A percentile compares a stretch with the other conserved stretches of the same genome.
These are phyloP conservation scores for Euphorbia celastroides DNA, from an alignment of 441 rosid genomes.

Conservation along the genomic window DNA sequence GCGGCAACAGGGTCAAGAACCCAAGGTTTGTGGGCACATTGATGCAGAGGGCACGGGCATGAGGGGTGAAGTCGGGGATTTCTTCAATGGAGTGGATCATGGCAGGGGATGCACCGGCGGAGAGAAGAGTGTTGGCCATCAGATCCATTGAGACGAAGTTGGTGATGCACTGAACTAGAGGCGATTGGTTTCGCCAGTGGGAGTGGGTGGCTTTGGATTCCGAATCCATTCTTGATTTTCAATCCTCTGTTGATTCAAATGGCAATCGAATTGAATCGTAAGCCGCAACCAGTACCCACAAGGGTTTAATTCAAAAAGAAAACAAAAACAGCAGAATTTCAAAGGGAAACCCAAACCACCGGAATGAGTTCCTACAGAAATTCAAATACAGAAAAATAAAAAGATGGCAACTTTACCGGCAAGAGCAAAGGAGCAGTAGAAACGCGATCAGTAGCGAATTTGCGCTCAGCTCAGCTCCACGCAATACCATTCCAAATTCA, in stretches of 20 bases:
- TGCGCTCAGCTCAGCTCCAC: too few relatives aligned
- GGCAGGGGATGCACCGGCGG: constrained; percentile 93
- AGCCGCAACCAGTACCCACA: too few relatives aligned
- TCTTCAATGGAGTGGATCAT: constrained; percentile 72
- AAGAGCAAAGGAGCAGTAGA: too few relatives aligned
- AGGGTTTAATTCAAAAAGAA: too few relatives aligned
- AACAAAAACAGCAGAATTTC: too few relatives aligned
- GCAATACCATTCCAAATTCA: too few relatives aligned
- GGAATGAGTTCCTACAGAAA: too few relatives aligned
- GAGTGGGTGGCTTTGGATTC: constrained; percentile 19
- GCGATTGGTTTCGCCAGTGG: constrained; percentile 48
- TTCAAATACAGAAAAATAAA: too few relatives aligned
- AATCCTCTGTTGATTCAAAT: neutral
- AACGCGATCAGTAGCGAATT: too few relatives aligned
- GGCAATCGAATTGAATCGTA: too few relatives aligned
- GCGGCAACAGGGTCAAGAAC: constrained; percentile 91
- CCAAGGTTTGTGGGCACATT: constrained; percentile 90
- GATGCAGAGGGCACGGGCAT: constrained; percentile 52
- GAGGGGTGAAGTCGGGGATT: constrained; percentile 78
- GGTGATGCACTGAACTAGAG: constrained; percentile 85
- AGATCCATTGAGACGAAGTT: constrained; percentile 92
- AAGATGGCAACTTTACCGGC: too few relatives aligned
- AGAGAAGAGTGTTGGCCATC: constrained; percentile 72
- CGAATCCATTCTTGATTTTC: constrained; percentile 10
- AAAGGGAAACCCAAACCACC: too few relatives aligned